phyloP scores from a whole-genome alignment of 2,329 filamentous ascomycete genomes.

The Phaeophleospora eucalypticola region DNA sequence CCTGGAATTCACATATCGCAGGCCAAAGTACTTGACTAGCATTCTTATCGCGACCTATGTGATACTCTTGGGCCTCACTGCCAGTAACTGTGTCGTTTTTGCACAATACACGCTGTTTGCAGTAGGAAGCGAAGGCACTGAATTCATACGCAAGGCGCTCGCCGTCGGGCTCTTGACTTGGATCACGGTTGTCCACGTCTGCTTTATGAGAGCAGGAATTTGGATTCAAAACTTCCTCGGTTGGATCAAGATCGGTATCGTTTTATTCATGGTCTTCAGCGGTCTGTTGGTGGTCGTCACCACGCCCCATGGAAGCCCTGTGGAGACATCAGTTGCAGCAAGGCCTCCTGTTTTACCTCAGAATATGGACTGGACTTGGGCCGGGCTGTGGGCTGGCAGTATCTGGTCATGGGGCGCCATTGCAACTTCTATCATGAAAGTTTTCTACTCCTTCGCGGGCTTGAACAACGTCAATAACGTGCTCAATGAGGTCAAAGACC shows the following conservation, averaged over 20 bases:
- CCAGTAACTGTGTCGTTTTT: constrained; percentile 55
- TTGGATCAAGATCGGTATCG: constrained; percentile 38
- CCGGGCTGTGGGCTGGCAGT: constrained; percentile 18
- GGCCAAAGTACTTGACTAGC: constrained; percentile 60
- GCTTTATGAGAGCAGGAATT: constrained; percentile 36
- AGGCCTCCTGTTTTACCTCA: constrained; percentile 6
- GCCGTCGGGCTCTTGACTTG: constrained; percentile 37
- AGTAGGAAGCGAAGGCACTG: constrained; percentile 58
- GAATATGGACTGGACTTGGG: constrained; percentile 20
- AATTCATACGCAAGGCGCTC: constrained; percentile 52
- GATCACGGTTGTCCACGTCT: constrained; percentile 37
- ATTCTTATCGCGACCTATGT: constrained; percentile 61
- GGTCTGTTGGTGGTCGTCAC: constrained; percentile 36
- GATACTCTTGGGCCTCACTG: constrained; percentile 62
- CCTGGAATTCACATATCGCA: constrained; percentile 63
- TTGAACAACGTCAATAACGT: constrained; percentile 66
- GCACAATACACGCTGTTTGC: constrained; percentile 20
- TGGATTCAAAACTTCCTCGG: constrained; percentile 38
- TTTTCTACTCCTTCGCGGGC: constrained; percentile 66
- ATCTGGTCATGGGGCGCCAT: constrained; percentile 63
- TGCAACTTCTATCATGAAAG: constrained; percentile 62
- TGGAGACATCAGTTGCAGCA: background rate
- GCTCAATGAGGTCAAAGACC: constrained; percentile 66
- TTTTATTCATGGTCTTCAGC: constrained; percentile 38
- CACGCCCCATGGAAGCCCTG: constrained; percentile 6